Evolutionary conservation across 2,329 filamentous ascomycete species (phyloP).

Genomic region (Aspergillus quadricinctus): DNA sequence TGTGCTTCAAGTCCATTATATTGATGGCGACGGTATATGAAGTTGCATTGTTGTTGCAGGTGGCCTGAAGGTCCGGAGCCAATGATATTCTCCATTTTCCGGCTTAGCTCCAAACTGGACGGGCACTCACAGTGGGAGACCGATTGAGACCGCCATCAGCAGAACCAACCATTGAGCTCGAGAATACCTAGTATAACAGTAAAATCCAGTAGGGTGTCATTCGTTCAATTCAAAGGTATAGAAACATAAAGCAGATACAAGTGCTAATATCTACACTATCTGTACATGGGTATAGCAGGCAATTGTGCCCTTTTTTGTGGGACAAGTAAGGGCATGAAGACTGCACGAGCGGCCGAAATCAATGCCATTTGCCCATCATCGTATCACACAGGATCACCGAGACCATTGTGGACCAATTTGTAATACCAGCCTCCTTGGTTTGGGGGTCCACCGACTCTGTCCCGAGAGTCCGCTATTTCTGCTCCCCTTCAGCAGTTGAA

Average conservation of each 20-base stretch:
- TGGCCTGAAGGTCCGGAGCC: constrained; percentile 11
- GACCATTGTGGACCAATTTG: not conserved
- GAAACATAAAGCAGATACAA: constrained; percentile 1
- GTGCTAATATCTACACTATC: constrained; percentile 12
- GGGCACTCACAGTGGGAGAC: not conserved
- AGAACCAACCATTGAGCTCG: not conserved
- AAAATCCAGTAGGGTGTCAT: not conserved
- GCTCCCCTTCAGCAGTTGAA: constrained; percentile 35
- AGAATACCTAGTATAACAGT: not conserved
- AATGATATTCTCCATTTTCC: constrained; percentile 16
- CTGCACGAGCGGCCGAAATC: not conserved
- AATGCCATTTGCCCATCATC: not conserved
- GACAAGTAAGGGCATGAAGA: not conserved
- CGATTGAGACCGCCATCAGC: not conserved
- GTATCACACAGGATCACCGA: not conserved
- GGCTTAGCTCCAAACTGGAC: constrained; percentile 13
- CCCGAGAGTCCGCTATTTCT: constrained; percentile 8
- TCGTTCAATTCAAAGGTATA: not conserved
- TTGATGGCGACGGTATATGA: constrained; percentile 4
- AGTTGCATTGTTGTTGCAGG: constrained; percentile 5
- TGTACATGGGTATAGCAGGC: constrained; percentile 22
- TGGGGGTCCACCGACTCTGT: constrained; percentile 5
- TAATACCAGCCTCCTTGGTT: not conserved
- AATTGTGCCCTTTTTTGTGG: not conserved
- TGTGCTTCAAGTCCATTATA: constrained; percentile 30